Percentiles rank a stretch among this genome's conserved stretches.
phyloP scores from a whole-genome alignment of 495 filamentous ascomycete genomes.

The Daldinia decipiens region DNA sequence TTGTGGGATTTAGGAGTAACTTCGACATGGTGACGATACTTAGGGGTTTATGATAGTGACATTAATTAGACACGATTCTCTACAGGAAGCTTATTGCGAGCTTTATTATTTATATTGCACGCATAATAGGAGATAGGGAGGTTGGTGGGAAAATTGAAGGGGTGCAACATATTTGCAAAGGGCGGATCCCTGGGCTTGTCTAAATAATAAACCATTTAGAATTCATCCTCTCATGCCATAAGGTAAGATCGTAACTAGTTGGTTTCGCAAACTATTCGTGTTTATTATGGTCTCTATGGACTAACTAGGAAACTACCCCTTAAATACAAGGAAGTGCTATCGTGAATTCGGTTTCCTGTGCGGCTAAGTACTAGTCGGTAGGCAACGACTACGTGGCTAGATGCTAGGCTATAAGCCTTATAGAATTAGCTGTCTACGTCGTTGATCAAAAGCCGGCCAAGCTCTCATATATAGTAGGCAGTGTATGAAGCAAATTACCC shows the following conservation, averaged over 20 bases:
- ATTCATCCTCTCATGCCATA: not conserved
- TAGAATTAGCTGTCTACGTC: not conserved
- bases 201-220: not conserved
- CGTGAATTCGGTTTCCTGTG: not conserved
- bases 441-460: not conserved
- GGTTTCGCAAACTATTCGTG: too few relatives aligned
- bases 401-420: not conserved
- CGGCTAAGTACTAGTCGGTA: not conserved
- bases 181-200: slow-evolving; percentile 12
- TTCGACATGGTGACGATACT: not conserved
- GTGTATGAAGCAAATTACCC: not conserved
- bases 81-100: not conserved
- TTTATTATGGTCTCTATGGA: not conserved
- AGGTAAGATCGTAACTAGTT: not conserved
- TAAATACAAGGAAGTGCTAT: not conserved
- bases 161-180: slow-evolving; percentile 14
- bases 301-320: not conserved
- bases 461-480: too few relatives aligned
- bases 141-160: slow-evolving; percentile 7
- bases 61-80: too few relatives aligned
- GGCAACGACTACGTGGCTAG: not conserved
- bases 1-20: not conserved
- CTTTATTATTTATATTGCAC: not conserved
- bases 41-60: not conserved
- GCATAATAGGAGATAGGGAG: not conserved